Percentiles rank a stretch among this genome's conserved stretches.
These are phyloP conservation scores for Chaetomium cochliodes DNA, from an alignment of 495 filamentous ascomycete genomes.

Conservation along the genomic window DNA sequence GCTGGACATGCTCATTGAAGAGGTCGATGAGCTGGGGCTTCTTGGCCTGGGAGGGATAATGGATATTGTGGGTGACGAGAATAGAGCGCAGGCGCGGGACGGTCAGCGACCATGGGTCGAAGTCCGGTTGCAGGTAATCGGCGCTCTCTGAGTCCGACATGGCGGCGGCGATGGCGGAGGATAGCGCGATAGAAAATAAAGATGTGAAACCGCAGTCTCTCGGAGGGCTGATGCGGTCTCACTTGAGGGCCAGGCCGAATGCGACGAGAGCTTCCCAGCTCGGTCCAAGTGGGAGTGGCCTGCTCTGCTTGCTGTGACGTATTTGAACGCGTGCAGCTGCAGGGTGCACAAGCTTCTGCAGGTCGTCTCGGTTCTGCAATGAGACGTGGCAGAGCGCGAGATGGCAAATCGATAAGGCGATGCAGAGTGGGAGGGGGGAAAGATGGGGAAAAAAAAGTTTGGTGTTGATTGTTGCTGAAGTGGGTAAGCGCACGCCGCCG, in stretches of 20 bases:
- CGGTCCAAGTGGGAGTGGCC: background rate
- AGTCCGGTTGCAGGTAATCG: slow-evolving; percentile 79
- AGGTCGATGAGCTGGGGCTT: slow-evolving; percentile 83
- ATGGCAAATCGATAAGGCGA: slow-evolving; percentile 4
- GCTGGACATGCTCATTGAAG: slow-evolving; percentile 74
- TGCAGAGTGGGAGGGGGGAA: background rate
- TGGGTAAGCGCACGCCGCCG: slow-evolving; percentile 3
- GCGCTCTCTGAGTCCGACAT: slow-evolving; percentile 66
- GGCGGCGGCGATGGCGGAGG: slow-evolving; percentile 24
- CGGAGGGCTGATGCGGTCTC: background rate
- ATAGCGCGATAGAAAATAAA: background rate
- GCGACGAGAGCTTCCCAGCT: background rate
- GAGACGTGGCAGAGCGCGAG: background rate
- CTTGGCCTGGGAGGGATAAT: slow-evolving; percentile 78
- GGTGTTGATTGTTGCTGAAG: slow-evolving; percentile 10
- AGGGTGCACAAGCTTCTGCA: background rate
- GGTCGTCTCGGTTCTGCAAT: slow-evolving; percentile 5
- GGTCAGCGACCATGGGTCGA: slow-evolving; percentile 79
- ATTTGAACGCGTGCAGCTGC: background rate
- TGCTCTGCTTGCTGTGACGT: background rate
- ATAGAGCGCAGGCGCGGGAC: slow-evolving; percentile 84
- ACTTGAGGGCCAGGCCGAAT: background rate
- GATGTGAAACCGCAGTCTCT: background rate
- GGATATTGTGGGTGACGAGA: slow-evolving; percentile 78
- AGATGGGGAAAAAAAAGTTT: slow-evolving; percentile 14